These are phyloP conservation scores for Camillea tinctor DNA, from an alignment of 2,329 filamentous ascomycete genomes.

Conservation along the genomic window DNA sequence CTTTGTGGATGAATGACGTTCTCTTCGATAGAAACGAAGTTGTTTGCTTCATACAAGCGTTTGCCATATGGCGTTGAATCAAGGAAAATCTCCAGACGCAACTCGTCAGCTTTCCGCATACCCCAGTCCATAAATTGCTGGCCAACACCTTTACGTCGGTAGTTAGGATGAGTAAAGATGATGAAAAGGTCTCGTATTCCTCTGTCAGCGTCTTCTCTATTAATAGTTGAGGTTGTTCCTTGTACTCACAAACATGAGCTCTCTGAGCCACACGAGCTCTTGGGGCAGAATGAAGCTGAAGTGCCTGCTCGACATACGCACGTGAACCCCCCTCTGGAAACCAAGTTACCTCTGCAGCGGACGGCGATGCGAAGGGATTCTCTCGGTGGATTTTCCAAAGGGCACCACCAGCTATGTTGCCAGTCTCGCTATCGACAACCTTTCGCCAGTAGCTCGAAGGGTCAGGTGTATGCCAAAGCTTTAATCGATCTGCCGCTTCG, in stretches of 20 bases:
- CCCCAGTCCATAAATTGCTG: slow-evolving; percentile 27
- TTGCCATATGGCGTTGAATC: slow-evolving; percentile 21
- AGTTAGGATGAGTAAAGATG: slow-evolving; percentile 24
- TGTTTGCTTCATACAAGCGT: slow-evolving; percentile 23
- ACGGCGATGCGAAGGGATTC: slow-evolving; percentile 25
- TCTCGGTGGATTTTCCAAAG: slow-evolving; percentile 31
- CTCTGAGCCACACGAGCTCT: slow-evolving; percentile 15
- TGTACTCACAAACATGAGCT: slow-evolving; percentile 23
- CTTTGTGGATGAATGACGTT: slow-evolving; percentile 21
- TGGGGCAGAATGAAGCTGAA: slow-evolving; percentile 11
- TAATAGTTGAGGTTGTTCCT: neutral
- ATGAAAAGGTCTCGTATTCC: slow-evolving; percentile 27
- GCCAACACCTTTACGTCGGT: slow-evolving; percentile 20
- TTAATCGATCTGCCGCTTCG: slow-evolving; percentile 18
- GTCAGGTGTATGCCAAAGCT: slow-evolving; percentile 26
- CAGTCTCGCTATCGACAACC: slow-evolving; percentile 30
- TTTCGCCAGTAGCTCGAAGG: slow-evolving; percentile 32
- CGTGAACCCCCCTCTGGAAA: slow-evolving; percentile 31
- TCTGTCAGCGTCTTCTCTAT: too few species aligned
- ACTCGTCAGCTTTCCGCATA: slow-evolving; percentile 21
- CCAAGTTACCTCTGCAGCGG: slow-evolving; percentile 26
- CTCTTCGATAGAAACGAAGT: slow-evolving; percentile 20
- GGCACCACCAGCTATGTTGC: slow-evolving; percentile 28
- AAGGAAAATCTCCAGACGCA: slow-evolving; percentile 23
- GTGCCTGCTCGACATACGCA: slow-evolving; percentile 18